Conservation (phyloP, 169 alveolate species). For the Plasmodium ovale region DNA sequence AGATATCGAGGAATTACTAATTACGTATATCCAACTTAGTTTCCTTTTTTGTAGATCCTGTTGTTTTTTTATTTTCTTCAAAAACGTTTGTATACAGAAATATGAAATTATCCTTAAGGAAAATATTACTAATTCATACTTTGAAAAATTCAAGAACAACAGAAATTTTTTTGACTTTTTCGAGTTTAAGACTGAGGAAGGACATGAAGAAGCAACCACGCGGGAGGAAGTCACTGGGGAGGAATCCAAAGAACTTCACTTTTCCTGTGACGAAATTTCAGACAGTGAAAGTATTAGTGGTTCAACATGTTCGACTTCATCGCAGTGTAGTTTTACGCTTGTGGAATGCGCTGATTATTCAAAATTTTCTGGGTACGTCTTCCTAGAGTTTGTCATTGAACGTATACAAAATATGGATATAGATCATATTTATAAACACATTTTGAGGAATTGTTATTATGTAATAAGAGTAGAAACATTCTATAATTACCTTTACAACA, state of each 20-base stretch:
- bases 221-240: not conserved
- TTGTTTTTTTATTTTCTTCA: conserved; percentile 59
- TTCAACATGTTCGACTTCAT: not conserved
- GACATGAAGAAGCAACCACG: not conserved
- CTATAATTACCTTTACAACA: conserved; percentile 63
- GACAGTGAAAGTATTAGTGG: conserved; percentile 18
- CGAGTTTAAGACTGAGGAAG: conserved; percentile 17
- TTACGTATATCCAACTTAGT: conserved; percentile 65
- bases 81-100: conserved; percentile 71
- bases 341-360: conserved; percentile 32
- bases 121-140: conserved; percentile 10
- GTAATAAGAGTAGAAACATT: conserved; percentile 67
- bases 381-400: conserved; percentile 63
- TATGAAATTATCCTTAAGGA: conserved; percentile 53
- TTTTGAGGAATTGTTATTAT: conserved; percentile 65
- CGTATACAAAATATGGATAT: conserved; percentile 42
- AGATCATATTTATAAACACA: conserved; percentile 29
- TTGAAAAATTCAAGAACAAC: conserved; percentile 45
- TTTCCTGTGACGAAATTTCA: not conserved
- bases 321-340: conserved; percentile 38
- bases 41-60: conserved; percentile 67
- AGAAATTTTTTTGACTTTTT: conserved; percentile 53
- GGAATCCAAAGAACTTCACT: not conserved
- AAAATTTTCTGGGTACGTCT: conserved; percentile 19
- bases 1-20: conserved; percentile 71